Percentiles rank a stretch among this genome's conserved stretches.
Evolutionary conservation across 306 rosid species (phyloP).

Genomic region (Dryas octopetala): DNA sequence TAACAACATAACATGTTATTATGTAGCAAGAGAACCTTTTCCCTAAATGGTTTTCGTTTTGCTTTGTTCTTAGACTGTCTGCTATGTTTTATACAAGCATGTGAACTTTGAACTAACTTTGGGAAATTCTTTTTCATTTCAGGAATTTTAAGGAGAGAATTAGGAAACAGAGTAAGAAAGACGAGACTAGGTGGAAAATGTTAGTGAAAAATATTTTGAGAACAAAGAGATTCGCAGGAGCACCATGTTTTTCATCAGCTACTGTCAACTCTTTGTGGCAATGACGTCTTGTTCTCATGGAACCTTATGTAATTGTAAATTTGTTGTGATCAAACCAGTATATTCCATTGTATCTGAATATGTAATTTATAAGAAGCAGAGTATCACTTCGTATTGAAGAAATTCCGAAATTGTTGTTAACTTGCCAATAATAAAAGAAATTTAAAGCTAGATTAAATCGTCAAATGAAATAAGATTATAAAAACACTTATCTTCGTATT

Average conservation of each 20-base stretch:
- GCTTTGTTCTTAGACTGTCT: neutral
- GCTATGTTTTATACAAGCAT: neutral
- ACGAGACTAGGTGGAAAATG: conserved; percentile 72
- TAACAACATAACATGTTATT: no score
- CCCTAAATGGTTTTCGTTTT: neutral
- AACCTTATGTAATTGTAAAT: neutral
- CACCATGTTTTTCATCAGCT: conserved; percentile 45
- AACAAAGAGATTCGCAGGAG: conserved; percentile 55
- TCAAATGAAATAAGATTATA: no score
- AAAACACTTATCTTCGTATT: no score
- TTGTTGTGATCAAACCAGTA: neutral
- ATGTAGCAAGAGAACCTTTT: no score
- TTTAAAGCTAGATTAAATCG: neutral
- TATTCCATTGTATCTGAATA: neutral
- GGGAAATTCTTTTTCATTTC: conserved; percentile 35
- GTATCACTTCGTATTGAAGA: conserved; percentile 22
- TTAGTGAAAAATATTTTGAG: conserved; percentile 68
- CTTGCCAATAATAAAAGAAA: neutral
- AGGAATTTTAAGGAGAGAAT: conserved; percentile 72
- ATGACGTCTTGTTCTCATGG: conserved; percentile 10
- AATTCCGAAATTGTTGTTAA: neutral
- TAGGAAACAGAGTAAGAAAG: conserved; percentile 74
- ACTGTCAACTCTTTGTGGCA: conserved; percentile 20
- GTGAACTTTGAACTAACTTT: neutral
- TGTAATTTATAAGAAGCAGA: conserved; percentile 17